Evolutionary conservation across 208 protist genomes (phyloP).

Genomic region (Strigomonas culicis): DNA sequence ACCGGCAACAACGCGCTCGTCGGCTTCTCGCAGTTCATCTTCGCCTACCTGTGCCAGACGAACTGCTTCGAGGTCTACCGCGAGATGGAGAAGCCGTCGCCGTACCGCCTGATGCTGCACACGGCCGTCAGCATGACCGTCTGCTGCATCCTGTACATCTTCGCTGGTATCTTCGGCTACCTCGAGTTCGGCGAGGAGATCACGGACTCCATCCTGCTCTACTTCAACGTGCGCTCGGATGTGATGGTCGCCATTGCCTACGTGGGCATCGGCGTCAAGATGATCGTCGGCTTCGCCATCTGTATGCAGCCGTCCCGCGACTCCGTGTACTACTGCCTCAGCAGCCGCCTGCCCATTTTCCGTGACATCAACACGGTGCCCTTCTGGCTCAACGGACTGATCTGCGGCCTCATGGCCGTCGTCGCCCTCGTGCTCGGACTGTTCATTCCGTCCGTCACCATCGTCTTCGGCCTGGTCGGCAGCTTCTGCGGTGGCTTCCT

Average conservation of each 20-base stretch:
- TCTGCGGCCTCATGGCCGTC: slow-evolving; percentile 55
- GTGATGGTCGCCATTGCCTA: slow-evolving; percentile 70
- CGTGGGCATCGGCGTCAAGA: slow-evolving; percentile 61
- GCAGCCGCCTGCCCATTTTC: slow-evolving; percentile 39
- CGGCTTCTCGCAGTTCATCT: slow-evolving; percentile 67
- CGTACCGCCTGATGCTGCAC: slow-evolving; percentile 40
- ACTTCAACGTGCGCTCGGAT: slow-evolving; percentile 51
- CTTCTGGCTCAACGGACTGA: slow-evolving; percentile 50
- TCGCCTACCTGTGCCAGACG: slow-evolving; percentile 70
- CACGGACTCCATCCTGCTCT: slow-evolving; percentile 40
- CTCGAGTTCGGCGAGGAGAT: slow-evolving; percentile 60
- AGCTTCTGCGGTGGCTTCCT: slow-evolving; percentile 72
- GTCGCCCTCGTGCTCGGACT: slow-evolving; percentile 69
- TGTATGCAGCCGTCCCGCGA: slow-evolving; percentile 58
- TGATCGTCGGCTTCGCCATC: slow-evolving; percentile 55
- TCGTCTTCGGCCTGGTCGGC: slow-evolving; percentile 79
- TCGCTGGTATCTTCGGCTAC: slow-evolving; percentile 68
- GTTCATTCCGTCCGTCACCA: slow-evolving; percentile 62
- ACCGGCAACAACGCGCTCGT: slow-evolving; percentile 50
- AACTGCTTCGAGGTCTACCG: slow-evolving; percentile 49
- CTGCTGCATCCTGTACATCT: slow-evolving; percentile 62
- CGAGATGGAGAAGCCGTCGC: slow-evolving; percentile 37
- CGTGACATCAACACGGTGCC: slow-evolving; percentile 42
- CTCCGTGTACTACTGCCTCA: slow-evolving; percentile 49
- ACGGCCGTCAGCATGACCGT: slow-evolving; percentile 41